phyloP scores from a whole-genome alignment of 257 asterid species.

The Rhazya stricta region DNA sequence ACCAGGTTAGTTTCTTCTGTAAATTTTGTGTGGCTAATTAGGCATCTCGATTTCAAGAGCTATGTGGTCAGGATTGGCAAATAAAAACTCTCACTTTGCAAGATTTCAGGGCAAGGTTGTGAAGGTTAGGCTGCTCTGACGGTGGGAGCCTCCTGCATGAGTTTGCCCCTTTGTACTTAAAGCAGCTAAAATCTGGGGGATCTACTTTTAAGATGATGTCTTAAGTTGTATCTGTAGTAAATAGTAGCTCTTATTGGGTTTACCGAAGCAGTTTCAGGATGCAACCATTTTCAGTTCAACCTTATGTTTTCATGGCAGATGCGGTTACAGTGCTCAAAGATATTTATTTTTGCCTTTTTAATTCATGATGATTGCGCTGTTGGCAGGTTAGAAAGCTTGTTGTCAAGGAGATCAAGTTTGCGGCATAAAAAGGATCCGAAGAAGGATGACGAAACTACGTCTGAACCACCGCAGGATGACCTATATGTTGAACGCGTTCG shows the following conservation, averaged over 20 bases:
- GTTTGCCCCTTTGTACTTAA: not conserved
- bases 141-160: constrained; percentile 3
- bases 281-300: not conserved
- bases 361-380: not conserved
- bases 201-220: constrained; percentile 10
- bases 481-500: constrained; percentile 84
- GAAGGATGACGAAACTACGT: constrained; percentile 43
- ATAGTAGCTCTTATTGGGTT: not conserved
- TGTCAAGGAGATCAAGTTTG: constrained; percentile 52
- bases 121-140: no score
- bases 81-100: not conserved
- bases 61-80: not conserved
- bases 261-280: not conserved
- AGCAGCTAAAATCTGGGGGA: not conserved
- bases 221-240: not conserved
- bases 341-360: not conserved
- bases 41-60: not conserved
- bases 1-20: constrained; percentile 47
- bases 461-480: constrained; percentile 47
- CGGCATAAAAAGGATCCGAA: constrained; percentile 36
- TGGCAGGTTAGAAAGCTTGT: constrained; percentile 56
- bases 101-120: constrained; percentile 2
- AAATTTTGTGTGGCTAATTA: constrained; percentile 2
- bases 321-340: constrained; percentile 3
- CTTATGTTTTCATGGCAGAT: not conserved